Evolutionary conservation across 1,139 yeast genomes (phyloP).

Genomic region (Candida tetrigidarum): DNA sequence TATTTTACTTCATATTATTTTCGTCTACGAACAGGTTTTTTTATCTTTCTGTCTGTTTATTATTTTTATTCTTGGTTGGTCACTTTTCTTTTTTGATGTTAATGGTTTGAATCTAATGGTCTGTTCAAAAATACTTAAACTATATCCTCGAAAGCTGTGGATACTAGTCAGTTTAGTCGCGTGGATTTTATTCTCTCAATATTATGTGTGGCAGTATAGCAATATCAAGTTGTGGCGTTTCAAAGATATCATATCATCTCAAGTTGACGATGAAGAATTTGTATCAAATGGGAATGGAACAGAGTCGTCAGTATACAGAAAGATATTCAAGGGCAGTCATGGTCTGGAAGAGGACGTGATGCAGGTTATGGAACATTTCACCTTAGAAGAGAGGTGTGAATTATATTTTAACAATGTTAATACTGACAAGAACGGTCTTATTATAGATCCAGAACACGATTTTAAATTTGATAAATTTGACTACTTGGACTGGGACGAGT

Average conservation of each 20-base stretch:
- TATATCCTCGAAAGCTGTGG: too few relatives aligned
- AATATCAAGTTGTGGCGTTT: too few relatives aligned
- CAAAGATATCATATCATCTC: not conserved
- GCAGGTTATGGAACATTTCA: conserved; percentile 11
- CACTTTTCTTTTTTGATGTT: too few relatives aligned
- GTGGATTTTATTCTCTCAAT: too few relatives aligned
- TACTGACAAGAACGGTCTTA: conserved; percentile 4
- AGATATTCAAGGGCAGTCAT: not conserved
- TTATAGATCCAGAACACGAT: conserved; percentile 20
- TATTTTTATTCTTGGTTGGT: too few relatives aligned
- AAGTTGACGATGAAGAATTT: not conserved
- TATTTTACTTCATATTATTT: too few relatives aligned
- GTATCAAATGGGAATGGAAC: not conserved
- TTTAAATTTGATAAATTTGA: conserved; percentile 19
- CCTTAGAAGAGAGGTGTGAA: conserved; percentile 17
- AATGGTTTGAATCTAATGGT: too few relatives aligned
- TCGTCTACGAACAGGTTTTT: too few relatives aligned
- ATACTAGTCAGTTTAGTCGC: not conserved
- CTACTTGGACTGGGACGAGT: conserved; percentile 20
- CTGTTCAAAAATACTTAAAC: too few relatives aligned
- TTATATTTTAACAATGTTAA: conserved; percentile 16
- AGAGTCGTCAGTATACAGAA: conserved; percentile 10
- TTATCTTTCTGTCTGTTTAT: too few relatives aligned
- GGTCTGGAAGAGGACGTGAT: conserved; percentile 9
- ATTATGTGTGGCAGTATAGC: too few relatives aligned